Evolutionary conservation across 2,329 filamentous ascomycete species (phyloP).

Genomic region (Botrytis aclada): DNA sequence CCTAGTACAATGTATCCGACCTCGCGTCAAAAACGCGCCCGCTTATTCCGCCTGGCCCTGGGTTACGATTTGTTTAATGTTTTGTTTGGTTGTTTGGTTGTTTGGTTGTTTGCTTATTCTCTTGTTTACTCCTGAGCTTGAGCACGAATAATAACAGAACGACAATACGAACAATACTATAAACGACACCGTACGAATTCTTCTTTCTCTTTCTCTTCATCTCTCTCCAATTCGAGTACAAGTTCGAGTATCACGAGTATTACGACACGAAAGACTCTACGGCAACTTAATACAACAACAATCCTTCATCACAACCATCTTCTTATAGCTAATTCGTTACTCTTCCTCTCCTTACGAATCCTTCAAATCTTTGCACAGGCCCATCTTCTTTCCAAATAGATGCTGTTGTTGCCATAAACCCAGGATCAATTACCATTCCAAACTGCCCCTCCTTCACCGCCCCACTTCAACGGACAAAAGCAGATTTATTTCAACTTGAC

Average conservation of each 20-base stretch:
- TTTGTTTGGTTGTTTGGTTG: constrained; percentile 17
- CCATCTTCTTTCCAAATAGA: constrained; percentile 23
- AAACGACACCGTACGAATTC: neutral
- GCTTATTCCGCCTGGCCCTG: constrained; percentile 5
- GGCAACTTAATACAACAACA: neutral
- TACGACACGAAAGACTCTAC: neutral
- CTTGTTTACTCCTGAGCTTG: constrained; percentile 17
- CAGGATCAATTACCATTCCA: constrained; percentile 21
- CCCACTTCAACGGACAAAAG: constrained; percentile 26
- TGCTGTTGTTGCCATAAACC: constrained; percentile 23
- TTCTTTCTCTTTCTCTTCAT: neutral
- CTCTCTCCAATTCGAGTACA: neutral
- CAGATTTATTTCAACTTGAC: constrained; percentile 30
- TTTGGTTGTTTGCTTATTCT: constrained; percentile 15
- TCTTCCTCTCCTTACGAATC: neutral
- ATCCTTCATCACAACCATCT: neutral
- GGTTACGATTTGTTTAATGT: constrained; percentile 15
- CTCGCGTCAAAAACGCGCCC: constrained; percentile 14
- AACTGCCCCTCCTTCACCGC: constrained; percentile 25
- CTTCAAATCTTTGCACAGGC: constrained; percentile 10
- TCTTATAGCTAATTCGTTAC: neutral
- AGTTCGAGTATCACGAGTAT: neutral
- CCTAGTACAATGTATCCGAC: neutral
- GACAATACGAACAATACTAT: neutral
- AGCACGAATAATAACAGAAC: constrained; percentile 13